Conservation (phyloP, 129 eudicot species). For the Apium graveolens region DNA sequence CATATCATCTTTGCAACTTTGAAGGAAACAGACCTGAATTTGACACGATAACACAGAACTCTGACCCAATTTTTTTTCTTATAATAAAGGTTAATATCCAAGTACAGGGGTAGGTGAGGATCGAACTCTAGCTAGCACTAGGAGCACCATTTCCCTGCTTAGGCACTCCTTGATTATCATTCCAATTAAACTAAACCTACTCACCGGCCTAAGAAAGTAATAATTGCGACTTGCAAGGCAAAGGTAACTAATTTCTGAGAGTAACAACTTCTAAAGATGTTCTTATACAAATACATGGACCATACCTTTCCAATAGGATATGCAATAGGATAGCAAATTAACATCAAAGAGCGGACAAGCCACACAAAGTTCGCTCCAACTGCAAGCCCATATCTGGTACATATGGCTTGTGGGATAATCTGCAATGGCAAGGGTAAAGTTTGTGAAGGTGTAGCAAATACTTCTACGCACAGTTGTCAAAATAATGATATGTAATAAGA, state of each 20-base stretch:
- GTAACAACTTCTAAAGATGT: neutral
- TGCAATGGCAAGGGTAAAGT: conserved; percentile 16
- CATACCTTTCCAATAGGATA: conserved; percentile 97
- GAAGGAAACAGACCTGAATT: too few relatives aligned
- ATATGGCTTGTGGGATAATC: conserved; percentile 96
- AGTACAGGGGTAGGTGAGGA: neutral
- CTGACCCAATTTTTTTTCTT: too few relatives aligned
- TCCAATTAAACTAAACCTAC: neutral
- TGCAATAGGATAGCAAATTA: conserved; percentile 84
- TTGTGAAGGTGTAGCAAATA: conserved; percentile 15
- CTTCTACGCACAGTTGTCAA: conserved; percentile 1
- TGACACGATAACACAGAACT: too few relatives aligned
- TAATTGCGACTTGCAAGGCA: neutral
- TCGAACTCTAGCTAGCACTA: too few relatives aligned
- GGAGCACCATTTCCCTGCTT: neutral
- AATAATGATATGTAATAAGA: neutral
- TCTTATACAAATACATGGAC: neutral
- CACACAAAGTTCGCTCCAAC: conserved; percentile 94
- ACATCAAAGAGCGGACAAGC: conserved; percentile 84
- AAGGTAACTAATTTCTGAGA: neutral
- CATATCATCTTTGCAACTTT: too few relatives aligned
- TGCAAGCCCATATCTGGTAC: conserved; percentile 90
- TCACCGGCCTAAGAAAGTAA: neutral
- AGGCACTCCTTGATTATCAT: neutral
- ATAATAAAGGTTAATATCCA: neutral